These are phyloP conservation scores for Lentinula raphanica DNA, from an alignment of 768 basidiomycete species.

Conservation along the genomic window DNA sequence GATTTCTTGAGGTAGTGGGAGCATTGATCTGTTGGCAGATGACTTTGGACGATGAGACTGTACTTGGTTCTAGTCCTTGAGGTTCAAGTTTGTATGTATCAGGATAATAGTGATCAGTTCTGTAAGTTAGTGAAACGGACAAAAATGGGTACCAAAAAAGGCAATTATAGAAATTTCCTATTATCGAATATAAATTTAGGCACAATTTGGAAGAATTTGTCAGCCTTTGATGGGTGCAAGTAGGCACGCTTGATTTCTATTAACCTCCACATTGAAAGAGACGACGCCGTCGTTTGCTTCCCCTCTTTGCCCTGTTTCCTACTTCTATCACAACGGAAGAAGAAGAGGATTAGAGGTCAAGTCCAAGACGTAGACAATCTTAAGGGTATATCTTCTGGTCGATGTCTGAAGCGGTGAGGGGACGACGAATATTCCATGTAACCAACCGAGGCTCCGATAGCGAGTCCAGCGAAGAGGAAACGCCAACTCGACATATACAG, in stretches of 20 bases:
- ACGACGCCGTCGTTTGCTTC: neutral
- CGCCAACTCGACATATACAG: conserved; percentile 7
- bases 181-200: neutral
- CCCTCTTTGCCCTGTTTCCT: neutral
- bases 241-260: neutral
- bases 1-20: conserved; percentile 14
- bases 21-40: neutral
- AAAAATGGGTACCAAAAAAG: neutral
- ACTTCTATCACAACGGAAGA: neutral
- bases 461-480: conserved; percentile 14
- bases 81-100: too few relatives aligned
- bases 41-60: conserved; percentile 10
- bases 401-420: conserved; percentile 9
- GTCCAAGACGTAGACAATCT: neutral
- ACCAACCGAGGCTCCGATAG: conserved; percentile 19
- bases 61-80: conserved; percentile 13
- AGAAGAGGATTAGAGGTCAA: neutral
- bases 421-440: conserved; percentile 10
- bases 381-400: conserved; percentile 1
- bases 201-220: neutral
- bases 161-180: neutral
- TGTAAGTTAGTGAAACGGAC: neutral
- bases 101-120: too few relatives aligned
- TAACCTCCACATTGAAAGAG: neutral
- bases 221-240: neutral